Percentiles rank a stretch among this genome's conserved stretches.
Conservation (phyloP, 805 yeast species). For the Gaillardinia entomophila region DNA sequence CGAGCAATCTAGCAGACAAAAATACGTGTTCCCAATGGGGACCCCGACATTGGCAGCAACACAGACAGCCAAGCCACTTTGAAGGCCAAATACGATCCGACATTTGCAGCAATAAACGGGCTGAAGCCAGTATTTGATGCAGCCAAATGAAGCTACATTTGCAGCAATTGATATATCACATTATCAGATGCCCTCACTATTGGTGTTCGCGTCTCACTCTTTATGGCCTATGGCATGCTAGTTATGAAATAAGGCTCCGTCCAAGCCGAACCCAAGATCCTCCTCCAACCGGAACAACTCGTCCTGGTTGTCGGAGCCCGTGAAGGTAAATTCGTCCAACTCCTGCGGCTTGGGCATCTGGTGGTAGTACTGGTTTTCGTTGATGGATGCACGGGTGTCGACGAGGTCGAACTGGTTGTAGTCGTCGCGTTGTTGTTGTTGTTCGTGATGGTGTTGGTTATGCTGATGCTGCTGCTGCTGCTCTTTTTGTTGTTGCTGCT, state of each 20-base stretch:
- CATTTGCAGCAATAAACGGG: too few relatives aligned
- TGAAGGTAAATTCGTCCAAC: constrained; percentile 30
- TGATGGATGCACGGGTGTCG: constrained; percentile 2
- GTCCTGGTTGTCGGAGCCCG: constrained; percentile 6
- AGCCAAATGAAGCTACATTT: too few relatives aligned
- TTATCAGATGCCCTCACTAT: too few relatives aligned
- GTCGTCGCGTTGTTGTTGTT: constrained; percentile 8
- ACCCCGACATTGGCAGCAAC: neutral
- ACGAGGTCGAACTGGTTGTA: neutral
- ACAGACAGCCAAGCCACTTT: too few relatives aligned
- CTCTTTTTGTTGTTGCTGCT: constrained; percentile 15
- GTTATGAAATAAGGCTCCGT: too few relatives aligned
- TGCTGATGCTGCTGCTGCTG: constrained; percentile 11
- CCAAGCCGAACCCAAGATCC: constrained; percentile 41
- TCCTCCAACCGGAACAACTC: constrained; percentile 37
- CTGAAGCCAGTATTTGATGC: too few relatives aligned
- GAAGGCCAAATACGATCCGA: too few relatives aligned
- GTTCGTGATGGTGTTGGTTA: constrained; percentile 11
- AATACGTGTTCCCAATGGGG: too few relatives aligned
- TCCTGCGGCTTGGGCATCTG: constrained; percentile 41
- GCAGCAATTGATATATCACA: too few relatives aligned
- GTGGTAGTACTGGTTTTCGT: constrained; percentile 22
- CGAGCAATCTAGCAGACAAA: too few relatives aligned
- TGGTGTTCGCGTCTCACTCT: too few relatives aligned
- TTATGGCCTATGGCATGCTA: too few relatives aligned